Base-by-base conservation (phyloP, 2,329 filamentous ascomycete genomes). In the Xylariaceae sp. region DNA sequence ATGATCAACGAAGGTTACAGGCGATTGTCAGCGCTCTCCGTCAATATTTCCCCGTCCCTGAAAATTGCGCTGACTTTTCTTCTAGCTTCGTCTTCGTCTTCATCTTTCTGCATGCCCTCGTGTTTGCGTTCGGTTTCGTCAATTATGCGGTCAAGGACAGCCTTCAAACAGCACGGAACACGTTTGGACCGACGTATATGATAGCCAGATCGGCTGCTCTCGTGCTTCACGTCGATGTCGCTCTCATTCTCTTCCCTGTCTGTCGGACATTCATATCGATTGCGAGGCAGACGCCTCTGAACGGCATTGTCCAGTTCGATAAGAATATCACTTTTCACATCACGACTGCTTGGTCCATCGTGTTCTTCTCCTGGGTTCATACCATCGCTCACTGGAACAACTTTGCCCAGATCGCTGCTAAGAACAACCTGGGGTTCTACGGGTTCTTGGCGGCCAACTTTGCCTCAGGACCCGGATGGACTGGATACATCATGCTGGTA, bases 261-360 rank as follows among this genome's bases (percentile, higher is more conserved):
- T 92, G 86, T 68, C 76, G 86, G 43, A 92, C 85, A 9, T 75
- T 92, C 52, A 88, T 92, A 57, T 92, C 85, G 37, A 75, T 90
- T 46, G 74, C 82, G 36, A 77, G 86, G 46, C 83, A 87, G 59
- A 92, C 86, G 5, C 84, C 86, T 6, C 70, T 92, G 40, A 89
- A 90, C 61, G 85, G 86, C 51, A 86, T 92, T 57, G 83, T 94
- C 50, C 86, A 88, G 52, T 88, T 92, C 63, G 85, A 88, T 67
- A 89, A 88, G 71, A 88, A 89, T 66, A 88, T 89, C 60, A 86
- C 84, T 31, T 90, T 92, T 65, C 86, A 92, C 68, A 90, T 87
- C 65, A 79, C 74, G 34, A 85, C 85, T 17, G 86, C 84, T 5
- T 92, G 85, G 85, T 88, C 85, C 16, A 88, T 94, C 54, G 81